phyloP scores from a whole-genome alignment of 2,329 filamentous ascomycete species.

The Magnaporthiopsis incrustans region DNA sequence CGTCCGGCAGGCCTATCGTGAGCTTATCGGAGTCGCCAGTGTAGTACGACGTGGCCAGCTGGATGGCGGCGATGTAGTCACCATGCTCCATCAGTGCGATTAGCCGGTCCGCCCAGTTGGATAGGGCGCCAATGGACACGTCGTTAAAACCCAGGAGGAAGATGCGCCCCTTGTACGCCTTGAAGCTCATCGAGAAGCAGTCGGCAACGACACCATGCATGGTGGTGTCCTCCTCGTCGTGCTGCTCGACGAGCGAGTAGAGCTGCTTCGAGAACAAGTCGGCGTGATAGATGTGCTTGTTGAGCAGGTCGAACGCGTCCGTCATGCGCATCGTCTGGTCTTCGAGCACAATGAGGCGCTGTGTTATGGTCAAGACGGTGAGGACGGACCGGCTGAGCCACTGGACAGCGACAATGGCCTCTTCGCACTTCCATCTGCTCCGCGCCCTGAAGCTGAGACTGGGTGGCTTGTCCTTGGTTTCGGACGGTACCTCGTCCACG shows the following conservation, averaged over 20 bases:
- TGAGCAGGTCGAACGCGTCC: slow-evolving; percentile 85
- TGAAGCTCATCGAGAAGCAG: slow-evolving; percentile 97
- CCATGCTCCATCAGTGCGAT: slow-evolving; percentile 93
- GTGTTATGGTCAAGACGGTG: slow-evolving; percentile 86
- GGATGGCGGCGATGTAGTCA: slow-evolving; percentile 89
- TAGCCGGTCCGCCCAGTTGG: slow-evolving; percentile 93
- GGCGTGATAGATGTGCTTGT: slow-evolving; percentile 85
- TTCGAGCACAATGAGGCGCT: slow-evolving; percentile 85
- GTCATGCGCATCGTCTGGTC: slow-evolving; percentile 79
- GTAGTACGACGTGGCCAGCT: slow-evolving; percentile 87
- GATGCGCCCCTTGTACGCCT: slow-evolving; percentile 85
- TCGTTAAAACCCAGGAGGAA: slow-evolving; percentile 95
- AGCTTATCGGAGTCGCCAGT: slow-evolving; percentile 86
- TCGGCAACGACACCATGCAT: slow-evolving; percentile 96
- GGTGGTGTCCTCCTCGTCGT: slow-evolving; percentile 68
- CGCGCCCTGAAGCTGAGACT: slow-evolving; percentile 72
- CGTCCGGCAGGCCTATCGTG: slow-evolving; percentile 86
- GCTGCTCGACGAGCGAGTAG: slow-evolving; percentile 73
- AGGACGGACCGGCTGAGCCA: slow-evolving; percentile 94
- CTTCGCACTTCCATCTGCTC: slow-evolving; percentile 86
- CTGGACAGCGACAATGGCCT: slow-evolving; percentile 92
- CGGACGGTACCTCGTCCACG: slow-evolving; percentile 62
- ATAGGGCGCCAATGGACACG: slow-evolving; percentile 80
- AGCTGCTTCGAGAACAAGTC: slow-evolving; percentile 88
- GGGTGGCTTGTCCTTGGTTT: slow-evolving; percentile 69